Evolutionary conservation across 2,329 filamentous ascomycete genomes (phyloP).

Genomic region (Aspergillus pseudotamarii): DNA sequence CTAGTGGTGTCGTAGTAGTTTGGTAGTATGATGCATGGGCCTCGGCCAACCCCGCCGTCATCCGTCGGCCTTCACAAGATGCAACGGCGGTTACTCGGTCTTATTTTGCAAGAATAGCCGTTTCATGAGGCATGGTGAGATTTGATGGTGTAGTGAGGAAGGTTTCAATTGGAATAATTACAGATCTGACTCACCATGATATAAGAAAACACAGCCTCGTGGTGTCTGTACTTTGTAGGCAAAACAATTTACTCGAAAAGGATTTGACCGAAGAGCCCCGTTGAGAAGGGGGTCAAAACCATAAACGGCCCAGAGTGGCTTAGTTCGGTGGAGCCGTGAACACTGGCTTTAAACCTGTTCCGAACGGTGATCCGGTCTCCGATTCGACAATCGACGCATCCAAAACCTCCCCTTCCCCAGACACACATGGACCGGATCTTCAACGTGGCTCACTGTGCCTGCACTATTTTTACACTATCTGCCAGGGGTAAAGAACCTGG

Average conservation of each 20-base stretch:
- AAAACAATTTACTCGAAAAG: not conserved
- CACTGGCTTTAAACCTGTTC: not conserved
- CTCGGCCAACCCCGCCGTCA: slow-evolving; percentile 1
- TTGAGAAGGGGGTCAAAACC: not conserved
- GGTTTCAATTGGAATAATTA: not conserved
- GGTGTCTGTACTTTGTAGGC: not conserved
- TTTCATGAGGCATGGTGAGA: not conserved
- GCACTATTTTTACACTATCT: slow-evolving; percentile 15
- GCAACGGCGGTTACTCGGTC: not conserved
- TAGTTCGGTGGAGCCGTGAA: not conserved
- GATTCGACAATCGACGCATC: slow-evolving; percentile 16
- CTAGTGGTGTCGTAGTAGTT: not conserved
- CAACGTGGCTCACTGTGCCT: slow-evolving; percentile 26
- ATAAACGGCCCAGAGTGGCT: not conserved
- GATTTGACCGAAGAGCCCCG: not conserved
- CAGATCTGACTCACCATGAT: not conserved
- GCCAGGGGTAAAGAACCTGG: slow-evolving; percentile 12
- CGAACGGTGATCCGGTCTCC: slow-evolving; percentile 18
- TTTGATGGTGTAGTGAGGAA: not conserved
- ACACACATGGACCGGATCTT: slow-evolving; percentile 23
- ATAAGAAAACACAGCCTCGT: not conserved
- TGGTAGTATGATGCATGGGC: not conserved
- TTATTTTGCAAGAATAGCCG: not conserved
- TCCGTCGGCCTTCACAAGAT: not conserved
- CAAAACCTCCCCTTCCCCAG: slow-evolving; percentile 22